Evolutionary conservation across 805 yeast genomes (phyloP), one percentile per base, ranked within the genome.

Genomic region (Metschnikowia gruessii): DNA sequence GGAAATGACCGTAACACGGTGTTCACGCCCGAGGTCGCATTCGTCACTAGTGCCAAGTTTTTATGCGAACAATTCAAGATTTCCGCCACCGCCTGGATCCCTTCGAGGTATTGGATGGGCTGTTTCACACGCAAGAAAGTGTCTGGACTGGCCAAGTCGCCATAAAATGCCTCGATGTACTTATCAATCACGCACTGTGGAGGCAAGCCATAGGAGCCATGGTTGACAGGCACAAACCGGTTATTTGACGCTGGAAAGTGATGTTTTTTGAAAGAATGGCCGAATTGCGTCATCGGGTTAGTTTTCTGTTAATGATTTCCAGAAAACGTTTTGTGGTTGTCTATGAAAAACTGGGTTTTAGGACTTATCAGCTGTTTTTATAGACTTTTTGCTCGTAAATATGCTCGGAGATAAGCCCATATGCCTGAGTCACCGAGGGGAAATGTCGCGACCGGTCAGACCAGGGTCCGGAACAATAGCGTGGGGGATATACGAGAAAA

Each of bases 1-100:
- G 80, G 80, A 28, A 67, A 69, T 34, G 82, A 75, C 48, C 87
- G 63, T 47, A 83, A 66, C 1, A 83, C 73, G 0, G 80, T 65
- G 58, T 82, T 82, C 39, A 79, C 74, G 3, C 81, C 87, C 3
- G 75, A 63, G 3, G 87, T 80, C 3, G 89, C 85, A 57, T 83
- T 84, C 9, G 70, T 60, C 2, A 77, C 78, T 31, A 83, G 61
- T 0, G 80, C 88, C 37, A 82, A 52, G 55, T 74, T 71, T 37
- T 67, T 65, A 43, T 66, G 64, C 42, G 76, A 77, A 44, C 79
- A 68, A 31, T 76, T 73, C 22, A 83, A 57, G n/a, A 80, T 41
- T 21, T 51, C 52, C 0, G 76, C 73, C 2, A 77, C 59, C 1
- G 47, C 47, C 34, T 66, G 59, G 8, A 81, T 51, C 2, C 77